Evolutionary conservation across 1,139 yeast genomes (phyloP).

Genomic region (Debaryomyces subglobosus): DNA sequence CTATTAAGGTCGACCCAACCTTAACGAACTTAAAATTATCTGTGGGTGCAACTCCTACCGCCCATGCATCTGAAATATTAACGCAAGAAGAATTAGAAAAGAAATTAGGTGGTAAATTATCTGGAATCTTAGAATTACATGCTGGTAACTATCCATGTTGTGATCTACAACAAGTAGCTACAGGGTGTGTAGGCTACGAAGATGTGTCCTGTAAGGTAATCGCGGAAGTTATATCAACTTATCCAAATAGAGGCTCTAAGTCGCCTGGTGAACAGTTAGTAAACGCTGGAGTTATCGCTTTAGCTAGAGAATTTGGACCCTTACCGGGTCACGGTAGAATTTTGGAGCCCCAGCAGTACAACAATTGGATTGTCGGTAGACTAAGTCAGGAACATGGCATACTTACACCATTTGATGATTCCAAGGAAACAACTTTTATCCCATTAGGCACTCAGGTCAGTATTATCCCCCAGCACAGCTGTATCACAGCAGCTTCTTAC

Average conservation of each 20-base stretch:
- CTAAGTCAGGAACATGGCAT: slow-evolving; percentile 71
- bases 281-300: slow-evolving; percentile 73
- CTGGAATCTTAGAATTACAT: slow-evolving; percentile 65
- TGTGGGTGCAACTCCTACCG: slow-evolving; percentile 85
- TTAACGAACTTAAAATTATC: slow-evolving; percentile 43
- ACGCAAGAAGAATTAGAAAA: slow-evolving; percentile 23
- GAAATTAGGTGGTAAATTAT: slow-evolving; percentile 30
- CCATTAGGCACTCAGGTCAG: slow-evolving; percentile 58
- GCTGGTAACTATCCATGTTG: slow-evolving; percentile 79
- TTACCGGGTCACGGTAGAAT: slow-evolving; percentile 54
- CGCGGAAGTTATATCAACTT: slow-evolving; percentile 66
- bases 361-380: slow-evolving; percentile 58
- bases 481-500: slow-evolving; percentile 70
- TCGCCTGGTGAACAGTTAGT: slow-evolving; percentile 63
- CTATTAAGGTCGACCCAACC: slow-evolving; percentile 29
- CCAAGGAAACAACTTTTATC: slow-evolving; percentile 35
- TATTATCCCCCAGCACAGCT: slow-evolving; percentile 72
- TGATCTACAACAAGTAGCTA: slow-evolving; percentile 75
- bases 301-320: slow-evolving; percentile 65
- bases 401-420: slow-evolving; percentile 38
- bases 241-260: slow-evolving; percentile 51
- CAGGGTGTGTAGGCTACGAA: slow-evolving; percentile 53
- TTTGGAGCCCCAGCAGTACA: slow-evolving; percentile 36
- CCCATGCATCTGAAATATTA: slow-evolving; percentile 56
- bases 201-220: slow-evolving; percentile 60